phyloP scores from a whole-genome alignment of 139 green algal genomes.

The Trebouxia sp. region DNA sequence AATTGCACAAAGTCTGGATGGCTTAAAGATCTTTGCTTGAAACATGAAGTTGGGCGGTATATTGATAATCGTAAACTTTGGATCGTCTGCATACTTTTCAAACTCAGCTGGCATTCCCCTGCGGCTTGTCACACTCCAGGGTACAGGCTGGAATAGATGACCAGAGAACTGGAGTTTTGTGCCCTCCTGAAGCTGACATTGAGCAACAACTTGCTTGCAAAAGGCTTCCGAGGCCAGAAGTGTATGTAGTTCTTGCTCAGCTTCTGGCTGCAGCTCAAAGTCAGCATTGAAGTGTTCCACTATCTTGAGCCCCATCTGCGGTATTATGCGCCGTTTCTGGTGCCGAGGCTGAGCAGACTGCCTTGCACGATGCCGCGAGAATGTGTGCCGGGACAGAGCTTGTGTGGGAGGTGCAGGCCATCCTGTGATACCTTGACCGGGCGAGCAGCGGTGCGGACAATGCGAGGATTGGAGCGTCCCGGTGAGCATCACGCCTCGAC shows the following conservation, averaged over 20 bases:
- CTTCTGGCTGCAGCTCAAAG: conserved; percentile 32
- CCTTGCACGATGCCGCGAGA: no score
- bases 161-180: conserved; percentile 24
- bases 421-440: no score
- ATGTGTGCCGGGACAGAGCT: no score
- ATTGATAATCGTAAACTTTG: conserved; percentile 45
- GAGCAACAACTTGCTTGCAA: conserved; percentile 27
- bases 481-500: no score
- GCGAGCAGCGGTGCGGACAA: no score
- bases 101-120: conserved; percentile 40
- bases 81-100: conserved; percentile 41
- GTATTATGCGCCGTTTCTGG: background rate
- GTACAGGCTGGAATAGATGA: conserved; percentile 43
- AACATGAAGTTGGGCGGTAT: conserved; percentile 54
- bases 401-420: no score
- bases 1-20: conserved; percentile 36
- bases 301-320: conserved; percentile 27
- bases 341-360: background rate
- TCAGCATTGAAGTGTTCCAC: conserved; percentile 27
- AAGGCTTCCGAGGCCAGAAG: conserved; percentile 27
- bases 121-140: conserved; percentile 33
- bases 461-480: no score
- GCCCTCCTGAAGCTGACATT: conserved; percentile 24
- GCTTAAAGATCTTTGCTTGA: conserved; percentile 50
- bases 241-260: background rate